Evolutionary conservation across 345 rosid species (phyloP).

Genomic region (Noccaea caerulescens): DNA sequence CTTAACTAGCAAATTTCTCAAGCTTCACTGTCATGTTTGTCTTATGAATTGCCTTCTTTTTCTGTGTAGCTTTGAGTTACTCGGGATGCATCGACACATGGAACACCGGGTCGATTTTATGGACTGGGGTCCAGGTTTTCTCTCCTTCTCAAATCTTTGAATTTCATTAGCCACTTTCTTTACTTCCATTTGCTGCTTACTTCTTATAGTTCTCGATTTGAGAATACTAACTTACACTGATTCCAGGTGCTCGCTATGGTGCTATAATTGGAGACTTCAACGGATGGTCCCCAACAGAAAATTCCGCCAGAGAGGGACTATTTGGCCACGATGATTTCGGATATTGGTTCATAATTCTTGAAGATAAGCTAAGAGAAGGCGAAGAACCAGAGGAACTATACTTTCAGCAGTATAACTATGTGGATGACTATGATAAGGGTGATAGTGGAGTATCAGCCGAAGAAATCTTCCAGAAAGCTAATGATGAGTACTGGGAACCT

Average conservation of each 20-base stretch:
- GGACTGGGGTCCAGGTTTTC: slow-evolving; percentile 99
- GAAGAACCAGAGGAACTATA: slow-evolving; percentile 85
- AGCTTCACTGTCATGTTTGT: not conserved
- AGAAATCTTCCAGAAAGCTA: slow-evolving; percentile 73
- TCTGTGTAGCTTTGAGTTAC: slow-evolving; percentile 61
- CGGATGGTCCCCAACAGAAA: slow-evolving; percentile 89
- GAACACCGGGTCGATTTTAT: slow-evolving; percentile 90
- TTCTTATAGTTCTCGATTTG: not conserved
- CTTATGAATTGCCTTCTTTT: slow-evolving; percentile 25
- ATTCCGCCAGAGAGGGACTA: slow-evolving; percentile 83
- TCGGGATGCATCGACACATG: slow-evolving; percentile 84
- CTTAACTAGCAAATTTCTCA: slow-evolving; percentile 1
- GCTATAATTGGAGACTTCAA: slow-evolving; percentile 88
- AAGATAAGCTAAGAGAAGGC: slow-evolving; percentile 88
- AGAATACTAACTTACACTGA: slow-evolving; percentile 16
- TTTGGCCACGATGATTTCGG: slow-evolving; percentile 94
- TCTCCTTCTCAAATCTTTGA: slow-evolving; percentile 18
- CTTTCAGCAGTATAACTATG: slow-evolving; percentile 93
- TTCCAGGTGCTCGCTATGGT: slow-evolving; percentile 91
- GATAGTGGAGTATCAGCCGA: slow-evolving; percentile 76
- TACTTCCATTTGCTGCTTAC: slow-evolving; percentile 8
- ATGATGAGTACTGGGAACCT: slow-evolving; percentile 98
- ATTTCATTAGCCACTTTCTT: slow-evolving; percentile 23
- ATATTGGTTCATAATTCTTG: slow-evolving; percentile 89
- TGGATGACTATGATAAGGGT: slow-evolving; percentile 89